These are phyloP conservation scores for Jamesozyma piceae DNA, from an alignment of 805 yeast genomes.

Conservation along the genomic window DNA sequence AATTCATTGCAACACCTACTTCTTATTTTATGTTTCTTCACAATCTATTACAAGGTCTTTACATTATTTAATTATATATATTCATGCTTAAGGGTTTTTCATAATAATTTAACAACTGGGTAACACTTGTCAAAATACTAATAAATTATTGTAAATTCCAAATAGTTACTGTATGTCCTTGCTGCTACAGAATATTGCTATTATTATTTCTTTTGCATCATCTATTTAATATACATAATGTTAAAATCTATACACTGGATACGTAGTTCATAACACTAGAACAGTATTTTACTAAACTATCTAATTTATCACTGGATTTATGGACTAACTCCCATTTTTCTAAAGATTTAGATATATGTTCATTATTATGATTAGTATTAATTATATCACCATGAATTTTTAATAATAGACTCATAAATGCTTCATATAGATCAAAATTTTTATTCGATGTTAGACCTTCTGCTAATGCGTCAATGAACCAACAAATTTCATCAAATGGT, in stretches of 20 bases:
- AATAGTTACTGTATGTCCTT: no score
- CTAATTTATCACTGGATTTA: slow-evolving; percentile 42
- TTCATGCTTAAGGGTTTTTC: no score
- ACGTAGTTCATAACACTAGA: slow-evolving; percentile 67
- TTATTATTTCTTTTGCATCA: not conserved
- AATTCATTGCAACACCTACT: not conserved
- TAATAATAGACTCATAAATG: slow-evolving; percentile 65
- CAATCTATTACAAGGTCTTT: no score
- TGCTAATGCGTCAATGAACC: slow-evolving; percentile 59
- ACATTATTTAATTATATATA: no score
- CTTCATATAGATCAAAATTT: slow-evolving; percentile 73
- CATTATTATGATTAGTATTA: slow-evolving; percentile 31
- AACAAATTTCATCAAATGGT: slow-evolving; percentile 57
- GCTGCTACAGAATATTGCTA: no score
- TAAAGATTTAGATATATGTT: slow-evolving; percentile 38
- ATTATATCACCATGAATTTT: slow-evolving; percentile 79
- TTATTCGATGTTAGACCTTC: slow-evolving; percentile 45
- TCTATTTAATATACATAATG: not conserved
- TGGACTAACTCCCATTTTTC: slow-evolving; percentile 41
- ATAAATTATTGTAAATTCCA: no score
- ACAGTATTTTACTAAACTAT: slow-evolving; percentile 65
- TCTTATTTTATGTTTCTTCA: no score
- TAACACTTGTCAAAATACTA: no score
- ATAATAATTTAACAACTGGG: no score
- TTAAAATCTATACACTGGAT: slow-evolving; percentile 11